phyloP scores from a whole-genome alignment of 768 basidiomycete species.

The Filobasidium wieringae region DNA sequence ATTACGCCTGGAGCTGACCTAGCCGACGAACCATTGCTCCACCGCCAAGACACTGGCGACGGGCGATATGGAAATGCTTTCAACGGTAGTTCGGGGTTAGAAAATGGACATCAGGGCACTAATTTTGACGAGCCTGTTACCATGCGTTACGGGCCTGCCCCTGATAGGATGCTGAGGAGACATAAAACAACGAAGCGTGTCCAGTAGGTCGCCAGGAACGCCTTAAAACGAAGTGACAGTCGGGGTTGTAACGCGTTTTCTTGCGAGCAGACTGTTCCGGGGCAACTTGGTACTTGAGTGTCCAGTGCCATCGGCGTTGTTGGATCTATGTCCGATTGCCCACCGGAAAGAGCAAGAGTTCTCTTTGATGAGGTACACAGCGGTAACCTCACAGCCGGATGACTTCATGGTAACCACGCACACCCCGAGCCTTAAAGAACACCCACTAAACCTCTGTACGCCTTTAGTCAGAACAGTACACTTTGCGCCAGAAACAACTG shows the following conservation, averaged over 20 bases:
- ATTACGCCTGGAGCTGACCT: not conserved
- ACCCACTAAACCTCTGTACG: conserved; percentile 33
- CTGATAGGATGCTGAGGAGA: conserved; percentile 61
- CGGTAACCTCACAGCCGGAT: conserved; percentile 87
- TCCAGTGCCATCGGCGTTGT: conserved; percentile 69
- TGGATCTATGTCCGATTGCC: conserved; percentile 57
- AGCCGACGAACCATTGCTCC: conserved; percentile 8
- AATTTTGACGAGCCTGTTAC: conserved; percentile 31
- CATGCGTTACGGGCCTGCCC: conserved; percentile 75
- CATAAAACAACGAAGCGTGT: conserved; percentile 85
- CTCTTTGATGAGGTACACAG: conserved; percentile 92
- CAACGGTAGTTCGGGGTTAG: not conserved
- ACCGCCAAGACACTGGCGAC: not conserved
- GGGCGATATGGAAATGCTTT: conserved; percentile 11
- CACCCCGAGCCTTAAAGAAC: not conserved
- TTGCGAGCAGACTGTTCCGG: conserved; percentile 7
- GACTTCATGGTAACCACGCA: conserved; percentile 50
- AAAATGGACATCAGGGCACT: not conserved
- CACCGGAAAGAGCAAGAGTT: conserved; percentile 66
- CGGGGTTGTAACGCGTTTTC: not conserved
- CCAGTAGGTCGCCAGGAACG: conserved; percentile 44
- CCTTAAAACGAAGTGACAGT: not conserved
- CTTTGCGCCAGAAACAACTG: conserved; percentile 58
- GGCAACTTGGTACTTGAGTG: conserved; percentile 81
- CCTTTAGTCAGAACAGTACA: conserved; percentile 52